These are phyloP conservation scores for Neurospora sp. DNA, from an alignment of 495 filamentous ascomycete species.

Conservation along the genomic window DNA sequence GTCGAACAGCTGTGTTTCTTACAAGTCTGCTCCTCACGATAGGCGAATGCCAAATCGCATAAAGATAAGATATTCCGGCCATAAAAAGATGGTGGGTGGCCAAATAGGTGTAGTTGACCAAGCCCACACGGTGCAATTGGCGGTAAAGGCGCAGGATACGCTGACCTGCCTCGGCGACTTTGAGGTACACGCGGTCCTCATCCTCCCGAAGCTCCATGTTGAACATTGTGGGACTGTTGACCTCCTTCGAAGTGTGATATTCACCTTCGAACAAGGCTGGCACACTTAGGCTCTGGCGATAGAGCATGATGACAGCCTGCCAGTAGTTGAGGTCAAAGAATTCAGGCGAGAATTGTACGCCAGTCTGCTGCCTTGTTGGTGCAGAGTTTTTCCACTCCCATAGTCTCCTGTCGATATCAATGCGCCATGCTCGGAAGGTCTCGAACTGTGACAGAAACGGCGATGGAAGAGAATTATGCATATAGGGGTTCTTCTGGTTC, in stretches of 20 bases:
- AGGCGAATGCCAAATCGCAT: constrained; percentile 94
- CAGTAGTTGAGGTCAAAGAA: constrained; percentile 94
- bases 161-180: constrained; percentile 89
- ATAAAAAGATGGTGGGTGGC: constrained; percentile 98
- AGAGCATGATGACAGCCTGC: constrained; percentile 96
- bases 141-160: constrained; percentile 85
- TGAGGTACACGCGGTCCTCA: constrained; percentile 82
- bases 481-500: constrained; percentile 55
- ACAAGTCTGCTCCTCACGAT: constrained; percentile 75
- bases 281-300: constrained; percentile 83
- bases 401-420: constrained; percentile 74
- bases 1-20: constrained; percentile 14
- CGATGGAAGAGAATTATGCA: constrained; percentile 69
- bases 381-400: constrained; percentile 81
- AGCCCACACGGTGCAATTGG: constrained; percentile 72
- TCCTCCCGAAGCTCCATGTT: constrained; percentile 58
- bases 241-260: constrained; percentile 52
- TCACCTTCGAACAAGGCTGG: constrained; percentile 75
- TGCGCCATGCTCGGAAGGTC: constrained; percentile 79
- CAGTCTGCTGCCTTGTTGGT: constrained; percentile 65
- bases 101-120: constrained; percentile 93
- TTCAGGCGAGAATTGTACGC: constrained; percentile 75
- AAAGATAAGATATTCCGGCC: constrained; percentile 93
- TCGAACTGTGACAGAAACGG: constrained; percentile 78
- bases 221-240: constrained; percentile 36